These are phyloP conservation scores for Melastoma candidum DNA, from an alignment of 441 rosid genomes.

Conservation along the genomic window DNA sequence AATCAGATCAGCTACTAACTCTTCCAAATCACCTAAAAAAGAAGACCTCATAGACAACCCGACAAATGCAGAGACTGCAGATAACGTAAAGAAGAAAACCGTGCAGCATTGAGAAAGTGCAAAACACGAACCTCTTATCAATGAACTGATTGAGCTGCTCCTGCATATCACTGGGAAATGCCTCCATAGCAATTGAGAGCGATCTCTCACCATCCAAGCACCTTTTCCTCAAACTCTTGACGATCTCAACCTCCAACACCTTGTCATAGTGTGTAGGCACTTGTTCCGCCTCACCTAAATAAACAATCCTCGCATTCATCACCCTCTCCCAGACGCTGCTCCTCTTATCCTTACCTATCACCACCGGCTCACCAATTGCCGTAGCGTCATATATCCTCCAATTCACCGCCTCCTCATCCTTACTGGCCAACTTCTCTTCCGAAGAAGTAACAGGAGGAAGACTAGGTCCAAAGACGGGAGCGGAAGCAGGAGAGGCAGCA, in stretches of 20 bases:
- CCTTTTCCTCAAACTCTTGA: constrained; percentile 45
- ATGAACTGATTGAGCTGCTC: constrained; percentile 52
- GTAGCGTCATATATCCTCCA: constrained; percentile 80
- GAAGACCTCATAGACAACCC: background rate
- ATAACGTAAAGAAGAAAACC: background rate
- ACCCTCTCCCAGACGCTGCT: constrained; percentile 74
- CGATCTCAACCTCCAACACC: constrained; percentile 66
- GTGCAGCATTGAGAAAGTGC: background rate
- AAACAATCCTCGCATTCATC: constrained; percentile 66
- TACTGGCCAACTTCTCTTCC: constrained; percentile 6
- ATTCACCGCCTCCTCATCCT: constrained; percentile 25
- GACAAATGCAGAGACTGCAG: constrained; percentile 1
- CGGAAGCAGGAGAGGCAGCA: background rate
- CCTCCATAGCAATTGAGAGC: constrained; percentile 65
- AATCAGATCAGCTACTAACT: no score
- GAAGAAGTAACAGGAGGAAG: constrained; percentile 4
- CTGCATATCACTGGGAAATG: constrained; percentile 71
- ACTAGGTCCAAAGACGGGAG: background rate
- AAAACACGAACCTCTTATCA: constrained; percentile 40
- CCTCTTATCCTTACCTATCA: constrained; percentile 67
- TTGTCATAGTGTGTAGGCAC: constrained; percentile 75
- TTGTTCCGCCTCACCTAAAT: constrained; percentile 87
- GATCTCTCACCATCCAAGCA: constrained; percentile 47
- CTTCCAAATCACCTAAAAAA: no score
- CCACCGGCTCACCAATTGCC: constrained; percentile 83